Base-by-base conservation (phyloP, 192 early-diverging fungal genomes). In the Gamsiella multidivaricata region DNA sequence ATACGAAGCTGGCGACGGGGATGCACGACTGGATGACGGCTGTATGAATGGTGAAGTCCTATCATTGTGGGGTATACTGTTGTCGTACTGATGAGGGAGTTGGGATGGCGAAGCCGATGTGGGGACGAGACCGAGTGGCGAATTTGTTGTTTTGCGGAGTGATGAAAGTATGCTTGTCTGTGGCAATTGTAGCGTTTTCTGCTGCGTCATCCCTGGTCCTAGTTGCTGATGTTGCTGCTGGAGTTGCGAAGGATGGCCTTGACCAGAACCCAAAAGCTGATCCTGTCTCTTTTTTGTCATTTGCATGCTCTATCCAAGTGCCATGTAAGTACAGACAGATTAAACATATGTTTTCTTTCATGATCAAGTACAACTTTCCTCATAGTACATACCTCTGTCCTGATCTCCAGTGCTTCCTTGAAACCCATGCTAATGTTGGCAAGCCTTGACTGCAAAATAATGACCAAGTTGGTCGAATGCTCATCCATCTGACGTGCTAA, bases 331-430 rank as follows among this genome's bases (percentile, higher is more conserved):
- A 14, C n/a, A 46, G 14, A 12, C n/a, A n/a, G n/a, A n/a, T n/a
- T n/a, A n/a, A n/a, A n/a, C n/a, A n/a, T 20, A n/a, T 20, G 7
- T 57, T 15, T 3, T 57, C 31, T 33, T 37, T 36, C 34, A 12
- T 32, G 55, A n/a, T n/a, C 17, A 57, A 11, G 1, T 22, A 42
- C 32, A 17, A 28, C 18, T 15, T 32, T 36, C 32, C 15, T 12
- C 37, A 6, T 17, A 14, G 28, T 23, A 9, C 14, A 18, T 78
- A 69, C 74, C 74, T 78, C 74, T 47, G 94, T 96, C 29, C 98
- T 88, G 39, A 98, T 89, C 71, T 99, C 96, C 42, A 99, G 76
- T n/a, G 98, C 93, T 69, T 94, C 90, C 71, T 97, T 98, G 79
- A 99, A 99, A 26, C 88, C 89, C 67, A 91, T 91, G 17, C 91